These are phyloP conservation scores for Apiotrichum gamsii DNA, from an alignment of 1,284 basidiomycete species.

Conservation along the genomic window DNA sequence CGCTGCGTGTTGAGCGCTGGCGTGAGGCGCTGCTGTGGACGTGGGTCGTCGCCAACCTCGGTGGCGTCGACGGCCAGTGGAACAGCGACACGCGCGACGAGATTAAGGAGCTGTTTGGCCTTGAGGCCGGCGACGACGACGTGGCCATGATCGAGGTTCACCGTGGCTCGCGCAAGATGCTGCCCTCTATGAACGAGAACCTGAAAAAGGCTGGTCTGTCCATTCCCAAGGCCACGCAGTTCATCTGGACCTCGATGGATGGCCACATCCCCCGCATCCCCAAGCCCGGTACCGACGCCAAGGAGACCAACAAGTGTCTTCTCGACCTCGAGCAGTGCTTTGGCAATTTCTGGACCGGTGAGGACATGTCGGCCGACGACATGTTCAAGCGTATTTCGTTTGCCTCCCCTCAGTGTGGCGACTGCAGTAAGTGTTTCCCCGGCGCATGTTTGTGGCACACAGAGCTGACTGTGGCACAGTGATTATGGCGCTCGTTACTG, in stretches of 20 bases:
- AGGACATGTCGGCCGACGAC: constrained; percentile 32
- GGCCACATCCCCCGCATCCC: constrained; percentile 36
- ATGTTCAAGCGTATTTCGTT: constrained; percentile 53
- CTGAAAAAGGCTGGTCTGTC: constrained; percentile 37
- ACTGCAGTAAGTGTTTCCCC: constrained; percentile 49
- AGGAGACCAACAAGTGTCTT: constrained; percentile 19
- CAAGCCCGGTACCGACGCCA: constrained; percentile 11
- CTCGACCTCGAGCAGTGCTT: constrained; percentile 45
- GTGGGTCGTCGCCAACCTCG: constrained; percentile 37
- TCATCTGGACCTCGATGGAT: constrained; percentile 39
- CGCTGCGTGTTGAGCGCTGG: constrained; percentile 42
- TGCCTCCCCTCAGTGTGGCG: constrained; percentile 50
- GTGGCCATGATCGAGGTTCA: constrained; percentile 35
- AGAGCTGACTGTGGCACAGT: constrained; percentile 33
- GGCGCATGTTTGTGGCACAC: no score
- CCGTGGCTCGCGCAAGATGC: constrained; percentile 35
- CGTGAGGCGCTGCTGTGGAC: constrained; percentile 45
- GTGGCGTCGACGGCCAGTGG: constrained; percentile 28
- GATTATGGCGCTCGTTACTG: constrained; percentile 50
- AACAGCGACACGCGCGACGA: constrained; percentile 22
- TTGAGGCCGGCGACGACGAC: constrained; percentile 23
- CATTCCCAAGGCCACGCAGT: constrained; percentile 32
- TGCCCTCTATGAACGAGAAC: constrained; percentile 16
- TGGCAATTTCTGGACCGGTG: constrained; percentile 38
- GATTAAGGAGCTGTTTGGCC: constrained; percentile 31